phyloP scores from a whole-genome alignment of 345 rosid species.

The Boechera divaricarpa region DNA sequence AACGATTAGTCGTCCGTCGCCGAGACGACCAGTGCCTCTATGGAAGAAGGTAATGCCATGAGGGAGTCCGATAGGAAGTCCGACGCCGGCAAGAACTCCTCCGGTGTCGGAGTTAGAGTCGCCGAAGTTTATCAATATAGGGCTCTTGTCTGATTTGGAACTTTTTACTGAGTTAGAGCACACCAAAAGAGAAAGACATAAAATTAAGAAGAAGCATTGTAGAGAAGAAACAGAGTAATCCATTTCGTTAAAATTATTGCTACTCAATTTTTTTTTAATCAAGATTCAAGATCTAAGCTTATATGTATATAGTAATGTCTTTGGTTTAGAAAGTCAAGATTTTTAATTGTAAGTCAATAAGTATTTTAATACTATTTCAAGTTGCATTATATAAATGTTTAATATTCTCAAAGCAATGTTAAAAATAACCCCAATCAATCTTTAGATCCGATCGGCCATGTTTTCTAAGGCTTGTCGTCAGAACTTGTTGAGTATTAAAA shows the following conservation, averaged over 20 bases:
- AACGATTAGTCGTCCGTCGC: slow-evolving; percentile 62
- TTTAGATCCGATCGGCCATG: slow-evolving; percentile 37
- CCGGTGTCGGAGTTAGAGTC: slow-evolving; percentile 70
- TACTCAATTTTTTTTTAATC: not conserved
- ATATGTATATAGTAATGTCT: not conserved
- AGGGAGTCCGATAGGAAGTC: slow-evolving; percentile 52
- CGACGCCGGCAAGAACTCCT: slow-evolving; percentile 49
- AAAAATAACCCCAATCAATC: not conserved
- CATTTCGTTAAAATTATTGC: slow-evolving; percentile 10
- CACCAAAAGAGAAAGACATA: slow-evolving; percentile 35
- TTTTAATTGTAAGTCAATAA: not conserved
- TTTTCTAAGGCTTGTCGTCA: slow-evolving; percentile 4
- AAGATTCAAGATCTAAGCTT: slow-evolving; percentile 15
- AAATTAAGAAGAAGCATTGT: slow-evolving; percentile 28
- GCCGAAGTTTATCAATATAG: slow-evolving; percentile 57
- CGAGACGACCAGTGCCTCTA: slow-evolving; percentile 53
- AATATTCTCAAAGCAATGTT: not conserved
- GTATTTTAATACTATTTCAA: slow-evolving; percentile 17
- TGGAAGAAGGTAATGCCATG: slow-evolving; percentile 59
- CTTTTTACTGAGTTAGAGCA: slow-evolving; percentile 17
- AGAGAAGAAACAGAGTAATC: not conserved
- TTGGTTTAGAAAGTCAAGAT: slow-evolving; percentile 10
- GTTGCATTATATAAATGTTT: slow-evolving; percentile 3
- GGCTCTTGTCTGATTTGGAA: slow-evolving; percentile 36
- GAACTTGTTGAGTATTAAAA: slow-evolving; percentile 8